Percentiles rank a stretch among this genome's conserved stretches.
Conservation (phyloP, 1,284 basidiomycete species). For the Quambalaria eucalypti region DNA sequence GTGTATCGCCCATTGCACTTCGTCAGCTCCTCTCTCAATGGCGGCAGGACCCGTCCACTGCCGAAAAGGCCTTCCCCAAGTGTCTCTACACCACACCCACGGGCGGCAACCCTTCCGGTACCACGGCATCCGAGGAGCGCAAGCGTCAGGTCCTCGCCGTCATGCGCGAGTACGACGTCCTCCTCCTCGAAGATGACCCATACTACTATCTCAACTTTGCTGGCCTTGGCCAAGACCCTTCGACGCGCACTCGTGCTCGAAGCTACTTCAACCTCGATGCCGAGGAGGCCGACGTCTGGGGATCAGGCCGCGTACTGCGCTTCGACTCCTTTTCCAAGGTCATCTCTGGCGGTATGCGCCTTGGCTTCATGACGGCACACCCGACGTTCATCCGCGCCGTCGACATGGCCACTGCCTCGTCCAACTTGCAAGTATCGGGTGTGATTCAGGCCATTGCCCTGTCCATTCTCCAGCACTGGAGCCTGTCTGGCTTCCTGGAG, state of each 20-base stretch:
- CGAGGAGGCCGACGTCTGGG: slow-evolving; percentile 18
- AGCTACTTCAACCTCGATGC: slow-evolving; percentile 41
- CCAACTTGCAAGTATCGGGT: slow-evolving; percentile 63
- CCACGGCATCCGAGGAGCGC: slow-evolving; percentile 53
- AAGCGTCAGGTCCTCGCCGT: slow-evolving; percentile 69
- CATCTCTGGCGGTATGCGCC: slow-evolving; percentile 45
- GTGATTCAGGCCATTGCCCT: slow-evolving; percentile 69
- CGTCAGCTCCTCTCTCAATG: slow-evolving; percentile 64
- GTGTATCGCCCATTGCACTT: slow-evolving; percentile 61
- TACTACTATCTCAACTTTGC: slow-evolving; percentile 41
- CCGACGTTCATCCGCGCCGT: slow-evolving; percentile 64
- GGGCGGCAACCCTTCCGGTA: slow-evolving; percentile 45
- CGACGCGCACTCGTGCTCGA: slow-evolving; percentile 16
- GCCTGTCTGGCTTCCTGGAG: slow-evolving; percentile 59
- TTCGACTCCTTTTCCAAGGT: slow-evolving; percentile 60
- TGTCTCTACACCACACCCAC: slow-evolving; percentile 67
- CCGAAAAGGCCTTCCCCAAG: slow-evolving; percentile 60
- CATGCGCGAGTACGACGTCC: slow-evolving; percentile 56
- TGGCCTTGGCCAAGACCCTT: slow-evolving; percentile 31
- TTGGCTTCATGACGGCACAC: slow-evolving; percentile 77
- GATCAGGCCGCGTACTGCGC: slow-evolving; percentile 39
- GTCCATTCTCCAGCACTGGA: slow-evolving; percentile 64
- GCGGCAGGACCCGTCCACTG: slow-evolving; percentile 54
- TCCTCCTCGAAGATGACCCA: slow-evolving; percentile 37
- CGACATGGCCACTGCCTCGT: slow-evolving; percentile 59